A percentile compares a stretch with the other conserved stretches of the same genome.
phyloP scores from a whole-genome alignment of 2,329 filamentous ascomycete species.

The Thermoascus crustaceus region DNA sequence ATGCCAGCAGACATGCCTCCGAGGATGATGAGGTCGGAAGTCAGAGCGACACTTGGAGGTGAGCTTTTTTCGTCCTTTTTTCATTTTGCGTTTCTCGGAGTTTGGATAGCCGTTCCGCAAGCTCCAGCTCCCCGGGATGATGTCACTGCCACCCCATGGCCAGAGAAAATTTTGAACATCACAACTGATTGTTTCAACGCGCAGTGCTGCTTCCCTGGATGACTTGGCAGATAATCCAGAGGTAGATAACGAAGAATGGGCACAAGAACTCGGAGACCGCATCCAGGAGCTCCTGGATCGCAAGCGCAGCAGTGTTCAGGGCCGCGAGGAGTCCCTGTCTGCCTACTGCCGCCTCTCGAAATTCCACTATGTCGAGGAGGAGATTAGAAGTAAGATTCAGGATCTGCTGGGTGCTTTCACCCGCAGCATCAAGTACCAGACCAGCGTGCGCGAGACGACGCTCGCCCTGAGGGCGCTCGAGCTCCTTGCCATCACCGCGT shows the following conservation, averaged over 20 bases:
- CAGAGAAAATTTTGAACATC: neutral
- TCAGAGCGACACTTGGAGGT: conserved; percentile 53
- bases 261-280: conserved; percentile 54
- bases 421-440: conserved; percentile 61
- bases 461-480: conserved; percentile 64
- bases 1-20: conserved; percentile 47
- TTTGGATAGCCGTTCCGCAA: neutral
- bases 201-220: conserved; percentile 58
- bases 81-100: conserved; percentile 25
- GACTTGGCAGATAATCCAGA: conserved; percentile 51
- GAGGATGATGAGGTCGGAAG: conserved; percentile 52
- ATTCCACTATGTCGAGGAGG: conserved; percentile 56
- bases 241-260: conserved; percentile 51
- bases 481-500: conserved; percentile 60
- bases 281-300: conserved; percentile 66
- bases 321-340: conserved; percentile 57
- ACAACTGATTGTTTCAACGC: conserved; percentile 7
- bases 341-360: conserved; percentile 59
- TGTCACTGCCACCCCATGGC: conserved; percentile 18
- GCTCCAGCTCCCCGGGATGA: conserved; percentile 20
- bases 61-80: conserved; percentile 13
- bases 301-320: conserved; percentile 67
- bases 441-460: conserved; percentile 59
- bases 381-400: conserved; percentile 50
- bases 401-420: conserved; percentile 60